Base-by-base conservation (phyloP, 441 rosid genomes). In the Erodium texanum region DNA sequence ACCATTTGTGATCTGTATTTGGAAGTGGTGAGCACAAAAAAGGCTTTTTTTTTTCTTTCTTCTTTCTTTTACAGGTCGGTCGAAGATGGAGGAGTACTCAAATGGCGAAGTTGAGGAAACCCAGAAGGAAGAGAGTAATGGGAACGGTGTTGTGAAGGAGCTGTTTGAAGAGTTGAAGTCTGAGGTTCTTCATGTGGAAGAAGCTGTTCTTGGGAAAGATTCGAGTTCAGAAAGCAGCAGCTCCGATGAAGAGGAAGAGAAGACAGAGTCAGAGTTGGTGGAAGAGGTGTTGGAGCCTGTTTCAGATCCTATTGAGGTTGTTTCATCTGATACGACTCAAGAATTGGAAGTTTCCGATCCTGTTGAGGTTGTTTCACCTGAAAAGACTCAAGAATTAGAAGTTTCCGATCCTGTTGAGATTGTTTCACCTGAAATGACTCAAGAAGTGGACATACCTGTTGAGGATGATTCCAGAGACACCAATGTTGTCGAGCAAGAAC, bases 31-130 rank as follows among this genome's bases (percentile, higher is more conserved):
- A 48, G 43, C 43, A 38, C 43, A 38, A 38, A 38, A 38, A 8
- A 38, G 12, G 43, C 0, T 9, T 38, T 38, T 0, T 38, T 38
- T 38, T 3, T 38, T 38, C 2, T 9, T 7, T 38, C 43, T 38
- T 5, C 7, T 32, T 43, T 43, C 16, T 43, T 48, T 20, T 58
- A 58, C 27, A 58, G 24, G 15, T 23, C 14, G 0, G 24, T 11
- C 15, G 24, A 9, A 54, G 61, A 84, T 82, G 86, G 88, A 79
- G 73, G 82, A 56, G 38, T 24, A 73, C 68, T 67, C 82, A 12
- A 79, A 82, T 23, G 80, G 77, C 70, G 68, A 68, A 68, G 22
- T 59, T 54, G 73, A 75, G 75, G 78, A 68, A 74, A 58, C 66
- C 70, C 67, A 43, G 68, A 67, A 68, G 22, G 71, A 23, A 20